Base-by-base conservation (phyloP, 257 asterid genomes). In the Fraxinus americana region DNA sequence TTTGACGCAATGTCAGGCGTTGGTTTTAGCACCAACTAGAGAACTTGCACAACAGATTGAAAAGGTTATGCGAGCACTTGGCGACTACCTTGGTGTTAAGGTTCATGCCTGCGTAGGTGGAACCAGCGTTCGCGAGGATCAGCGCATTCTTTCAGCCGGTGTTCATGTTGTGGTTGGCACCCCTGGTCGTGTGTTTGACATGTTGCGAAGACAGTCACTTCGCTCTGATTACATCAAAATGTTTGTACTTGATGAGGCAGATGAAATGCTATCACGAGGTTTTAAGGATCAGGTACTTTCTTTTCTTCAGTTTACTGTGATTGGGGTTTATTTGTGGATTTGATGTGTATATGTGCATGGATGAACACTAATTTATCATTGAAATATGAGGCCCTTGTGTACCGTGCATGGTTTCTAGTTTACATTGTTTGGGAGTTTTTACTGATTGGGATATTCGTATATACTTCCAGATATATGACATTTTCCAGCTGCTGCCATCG, bases 51-150 rank as follows among this genome's bases (percentile, higher is more conserved):
- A 91, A 27, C 96, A 91, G 83, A 92, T 92, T 41, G 97, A 91
- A 82, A 91, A 92, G 83, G 97, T 91, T 2, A 92, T 92, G 96
- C 87, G 94, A 12, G 97, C 97, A 3, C 98, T 92, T 5, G 98
- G 97, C 78, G 98, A 91, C 80, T 92, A 90, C 83, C 98, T 90
- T 59, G 98, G 98, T 14, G 97, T 87, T 57, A 92, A 90, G 85
- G 97, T 92, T 39, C 98, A 92, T 78, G 97, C 96, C 52, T 92
- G 98, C 72, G 97, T 92, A 0, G 98, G 97, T 80, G 96, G 98
- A 30, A 92, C 98, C 82, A 91, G 94, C 80, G 96, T 92, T 43
- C 91, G 98, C 77, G 96, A 90, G 90, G 98, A 92, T 82, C 98
- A 91, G 65, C 77, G 94, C 7, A 92, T 91, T 74, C 96, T 91